These are phyloP conservation scores for Picea engelmannii DNA, from an alignment of 83 land plant genomes.

Conservation along the genomic window DNA sequence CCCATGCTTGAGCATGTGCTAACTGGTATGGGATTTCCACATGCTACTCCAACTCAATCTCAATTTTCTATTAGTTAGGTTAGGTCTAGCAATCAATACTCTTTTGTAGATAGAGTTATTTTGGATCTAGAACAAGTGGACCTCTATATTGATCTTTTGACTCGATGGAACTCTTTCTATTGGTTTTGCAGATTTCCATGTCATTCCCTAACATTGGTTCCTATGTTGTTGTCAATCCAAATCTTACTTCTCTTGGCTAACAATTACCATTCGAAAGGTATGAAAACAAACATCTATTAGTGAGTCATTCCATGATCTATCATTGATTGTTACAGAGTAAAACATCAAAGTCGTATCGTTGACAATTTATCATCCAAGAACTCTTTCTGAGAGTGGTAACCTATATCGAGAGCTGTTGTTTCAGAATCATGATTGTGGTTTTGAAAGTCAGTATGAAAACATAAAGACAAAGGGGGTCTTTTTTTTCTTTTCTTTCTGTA, in stretches of 20 bases:
- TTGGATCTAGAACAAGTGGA: neutral
- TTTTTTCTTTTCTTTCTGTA: too few relatives aligned
- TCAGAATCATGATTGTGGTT: too few relatives aligned
- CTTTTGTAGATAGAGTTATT: neutral
- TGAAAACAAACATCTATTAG: neutral
- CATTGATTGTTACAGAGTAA: neutral
- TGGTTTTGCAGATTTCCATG: too few relatives aligned
- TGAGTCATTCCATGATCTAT: neutral
- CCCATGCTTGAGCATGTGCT: constrained; percentile 49
- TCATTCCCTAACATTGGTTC: too few relatives aligned
- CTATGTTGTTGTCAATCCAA: too few relatives aligned
- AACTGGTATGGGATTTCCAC: constrained; percentile 59
- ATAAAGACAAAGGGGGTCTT: too few relatives aligned
- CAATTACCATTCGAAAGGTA: constrained; percentile 85
- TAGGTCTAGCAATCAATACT: neutral
- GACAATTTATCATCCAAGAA: neutral
- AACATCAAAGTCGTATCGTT: neutral
- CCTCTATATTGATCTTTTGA: neutral
- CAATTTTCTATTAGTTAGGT: constrained; percentile 74
- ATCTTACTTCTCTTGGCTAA: constrained; percentile 42
- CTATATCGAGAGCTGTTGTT: too few relatives aligned
- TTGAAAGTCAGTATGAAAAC: too few relatives aligned
- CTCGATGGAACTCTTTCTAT: neutral
- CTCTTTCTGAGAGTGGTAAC: too few relatives aligned
- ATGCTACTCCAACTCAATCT: constrained; percentile 46